Evolutionary conservation across 495 filamentous ascomycete genomes (phyloP), one percentile per base, ranked within the genome.

Genomic region (Polyplosphaeria fusca): DNA sequence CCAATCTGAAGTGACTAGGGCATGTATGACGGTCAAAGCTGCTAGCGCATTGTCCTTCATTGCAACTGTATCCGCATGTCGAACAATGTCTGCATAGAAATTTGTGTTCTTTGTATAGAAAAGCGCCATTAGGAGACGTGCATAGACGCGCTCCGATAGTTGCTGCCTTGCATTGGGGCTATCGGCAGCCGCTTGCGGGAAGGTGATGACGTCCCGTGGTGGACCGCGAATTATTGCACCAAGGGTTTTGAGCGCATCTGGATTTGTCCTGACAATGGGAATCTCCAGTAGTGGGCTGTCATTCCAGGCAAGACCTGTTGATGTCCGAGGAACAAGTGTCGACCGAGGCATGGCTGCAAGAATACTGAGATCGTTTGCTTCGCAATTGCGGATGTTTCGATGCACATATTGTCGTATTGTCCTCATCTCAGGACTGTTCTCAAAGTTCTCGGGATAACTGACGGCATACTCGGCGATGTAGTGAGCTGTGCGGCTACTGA

Each of bases 391-490:
- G 24, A 60, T 66, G 4, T 50, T 47, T 9, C 38, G 43, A 20
- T 61, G 47, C 23, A 85, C 69, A n/a, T 74, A 75, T 3, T 72
- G 60, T 26, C 79, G 66, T 41, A 83, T 77, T 2, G 65, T 63
- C 20, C 75, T 69, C n/a, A 76, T 57, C 14, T 79, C 60, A 2
- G 74, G 68, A 42, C 70, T 76, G 18, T 72, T 68, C 22, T 82
- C 68, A 50, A 83, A 73, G 61, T 83, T 77, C 38, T 78, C 74
- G 5, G 80, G 77, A 55, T 81, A 84, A 4, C 64, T 63, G 35
- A 77, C 73, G 22, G 77, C 77, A 61, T 84, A 86, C 46, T 74
- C 74, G 14, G 76, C 67, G 39, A 85, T 70, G 67, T 86, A 86
- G 42, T 77, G 71, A 60, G 80, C 82, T 14, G 82, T 71, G 0